Evolutionary conservation across 257 asterid species (phyloP).

Genomic region (Rhazya stricta): DNA sequence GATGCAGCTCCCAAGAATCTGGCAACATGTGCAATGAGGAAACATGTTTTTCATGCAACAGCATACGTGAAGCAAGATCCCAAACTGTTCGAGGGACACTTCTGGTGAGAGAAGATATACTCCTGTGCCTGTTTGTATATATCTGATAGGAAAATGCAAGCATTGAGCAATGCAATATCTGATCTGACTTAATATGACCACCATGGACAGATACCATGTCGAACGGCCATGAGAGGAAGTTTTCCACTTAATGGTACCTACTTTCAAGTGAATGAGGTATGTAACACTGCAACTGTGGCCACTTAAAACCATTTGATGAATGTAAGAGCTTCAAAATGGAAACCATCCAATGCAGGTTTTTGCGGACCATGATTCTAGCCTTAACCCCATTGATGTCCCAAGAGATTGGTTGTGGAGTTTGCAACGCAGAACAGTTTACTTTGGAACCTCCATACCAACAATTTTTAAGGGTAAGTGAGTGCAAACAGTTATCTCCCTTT

Average conservation of each 20-base stretch:
- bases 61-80: slow-evolving; percentile 75
- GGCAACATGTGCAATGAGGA: slow-evolving; percentile 61
- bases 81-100: slow-evolving; percentile 93
- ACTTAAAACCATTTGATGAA: slow-evolving; percentile 12
- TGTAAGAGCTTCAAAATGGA: slow-evolving; percentile 13
- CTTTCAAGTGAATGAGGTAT: slow-evolving; percentile 97
- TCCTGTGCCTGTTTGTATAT: background rate
- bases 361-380: slow-evolving; percentile 90
- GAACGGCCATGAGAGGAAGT: slow-evolving; percentile 99
- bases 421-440: slow-evolving; percentile 79
- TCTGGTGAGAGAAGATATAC: slow-evolving; percentile 50
- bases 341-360: slow-evolving; percentile 57
- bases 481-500: slow-evolving; percentile 1
- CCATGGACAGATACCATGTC: slow-evolving; percentile 77
- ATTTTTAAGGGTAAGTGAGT: slow-evolving; percentile 71
- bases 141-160: background rate
- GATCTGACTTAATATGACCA: slow-evolving; percentile 24
- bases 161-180: background rate
- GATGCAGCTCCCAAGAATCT: slow-evolving; percentile 60
- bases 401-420: slow-evolving; percentile 90
- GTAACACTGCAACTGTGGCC: slow-evolving; percentile 15
- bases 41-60: slow-evolving; percentile 85
- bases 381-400: slow-evolving; percentile 73
- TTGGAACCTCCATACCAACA: slow-evolving; percentile 91
- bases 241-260: slow-evolving; percentile 97